Base-by-base conservation (phyloP, 345 rosid genomes). In the Corchorus capsularis region DNA sequence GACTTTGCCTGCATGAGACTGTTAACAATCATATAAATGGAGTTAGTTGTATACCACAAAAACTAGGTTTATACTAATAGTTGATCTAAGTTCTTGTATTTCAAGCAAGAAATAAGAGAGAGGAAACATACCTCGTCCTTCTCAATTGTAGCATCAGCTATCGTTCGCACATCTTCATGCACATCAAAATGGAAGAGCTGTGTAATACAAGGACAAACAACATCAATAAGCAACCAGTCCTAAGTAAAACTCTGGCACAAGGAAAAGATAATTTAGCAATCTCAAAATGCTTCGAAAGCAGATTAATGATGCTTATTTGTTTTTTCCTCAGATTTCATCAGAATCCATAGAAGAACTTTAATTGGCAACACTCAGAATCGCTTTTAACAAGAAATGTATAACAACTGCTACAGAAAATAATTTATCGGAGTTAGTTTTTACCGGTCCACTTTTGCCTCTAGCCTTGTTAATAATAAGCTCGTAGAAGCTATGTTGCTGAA, bases 361-460 rank as follows among this genome's bases (percentile, higher is more conserved):
- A 56, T 6, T 6, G 9, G 15, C 55, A 16, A 69, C 34, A 69
- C 10, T 15, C 6, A 13, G 57, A 69, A 27, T 43, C 43, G 16
- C 45, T 69, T 15, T 6, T 69, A 45, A 50, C 53, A 52, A 45
- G 54, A 1, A 52, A 49, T 22, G 59, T 16, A 8, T 56, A 43
- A 20, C 41, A 63, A 27, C 59, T 57, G 0, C 64, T n/a, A 63
- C 37, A 35, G 10, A 54, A 13, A 2, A 27, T 27, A 75, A 20
- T 64, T 7, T 15, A 16, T 39, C 66, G 53, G 43, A 55, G 57
- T 39, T 61, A 80, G 64, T 59, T 56, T 8, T 87, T 91, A 92
- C 99, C 93, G 99, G 98, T 55, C 99, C 99, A 90, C 98, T 96
- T 90, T 96, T 96, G 64, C 99, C 99, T 80, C 99, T 91, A 4